phyloP scores from a whole-genome alignment of 2,329 filamentous ascomycete genomes.

The Colletotrichum incanum region DNA sequence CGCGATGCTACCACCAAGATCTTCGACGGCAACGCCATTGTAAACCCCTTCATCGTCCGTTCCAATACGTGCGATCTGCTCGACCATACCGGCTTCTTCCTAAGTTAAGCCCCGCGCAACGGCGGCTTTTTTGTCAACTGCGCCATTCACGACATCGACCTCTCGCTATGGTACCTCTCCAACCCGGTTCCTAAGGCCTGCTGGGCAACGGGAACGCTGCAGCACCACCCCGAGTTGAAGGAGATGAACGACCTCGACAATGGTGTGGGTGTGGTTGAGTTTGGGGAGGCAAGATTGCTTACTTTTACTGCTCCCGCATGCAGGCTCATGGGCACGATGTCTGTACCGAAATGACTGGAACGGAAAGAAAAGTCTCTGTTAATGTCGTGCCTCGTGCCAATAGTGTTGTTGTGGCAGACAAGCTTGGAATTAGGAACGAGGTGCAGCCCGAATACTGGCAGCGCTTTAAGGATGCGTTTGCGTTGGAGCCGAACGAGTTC shows the following conservation, averaged over 20 bases:
- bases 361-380: slow-evolving; percentile 73
- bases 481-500: slow-evolving; percentile 75
- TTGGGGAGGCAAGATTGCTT: slow-evolving; percentile 74
- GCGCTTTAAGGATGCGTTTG: slow-evolving; percentile 74
- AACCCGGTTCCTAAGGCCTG: background rate
- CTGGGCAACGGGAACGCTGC: slow-evolving; percentile 18
- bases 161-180: slow-evolving; percentile 6
- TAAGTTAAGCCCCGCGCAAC: slow-evolving; percentile 74
- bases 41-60: slow-evolving; percentile 72
- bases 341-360: slow-evolving; percentile 77
- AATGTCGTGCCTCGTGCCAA: slow-evolving; percentile 71
- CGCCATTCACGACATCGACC: slow-evolving; percentile 49
- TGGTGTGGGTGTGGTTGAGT: slow-evolving; percentile 73
- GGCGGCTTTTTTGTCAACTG: slow-evolving; percentile 70
- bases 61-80: slow-evolving; percentile 78
- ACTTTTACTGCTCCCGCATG: slow-evolving; percentile 76
- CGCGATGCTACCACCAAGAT: slow-evolving; percentile 69
- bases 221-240: slow-evolving; percentile 49
- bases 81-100: slow-evolving; percentile 72
- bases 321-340: slow-evolving; percentile 79
- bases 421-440: slow-evolving; percentile 69
- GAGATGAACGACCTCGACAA: slow-evolving; percentile 52
- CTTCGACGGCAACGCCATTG: slow-evolving; percentile 68
- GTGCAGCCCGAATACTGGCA: slow-evolving; percentile 75
- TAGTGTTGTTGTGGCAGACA: slow-evolving; percentile 69